Base-by-base conservation (phyloP, 1,284 basidiomycete genomes). In the Cryptococcus wingfieldii region DNA sequence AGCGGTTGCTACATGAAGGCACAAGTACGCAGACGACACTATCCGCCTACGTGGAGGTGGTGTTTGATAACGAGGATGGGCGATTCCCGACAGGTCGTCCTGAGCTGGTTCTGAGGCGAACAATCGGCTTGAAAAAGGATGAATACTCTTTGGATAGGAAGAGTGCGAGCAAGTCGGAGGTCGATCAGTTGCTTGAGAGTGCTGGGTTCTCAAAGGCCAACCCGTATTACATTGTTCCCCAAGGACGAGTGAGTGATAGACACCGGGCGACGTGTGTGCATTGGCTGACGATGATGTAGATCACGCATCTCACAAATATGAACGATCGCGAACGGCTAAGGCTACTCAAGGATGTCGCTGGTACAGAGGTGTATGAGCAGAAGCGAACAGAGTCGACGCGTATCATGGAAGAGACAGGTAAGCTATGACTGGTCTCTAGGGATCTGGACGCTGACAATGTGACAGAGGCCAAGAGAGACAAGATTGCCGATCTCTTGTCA, bases 201-300 rank as follows among this genome's bases (percentile, higher is more conserved):
- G 96, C 96, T 0, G 95, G 96, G 2, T 99, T 99, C 79, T 93
- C 89, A 74, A 88, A 91, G 71, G 89, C 89, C 38, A 98, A 98
- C 69, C 96, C 96, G 0, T 99, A 98, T 78, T 99, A 98, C 71
- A 99, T 99, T 62, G 95, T 98, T 0, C 95, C 95, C 0, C 95
- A 98, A 80, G 95, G 95, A 57, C 81, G 95, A 54, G 92, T 94
- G 67, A 75, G 86, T 82, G 16, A 31, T 23, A 38, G 18, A 54
- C 18, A 38, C 55, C 12, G 53, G 14, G 28, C 16, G 27, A 31
- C 9, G n/a, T 12, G n/a, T 19, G 34, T 5, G 51, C 28, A 34
- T 25, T 12, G 38, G n/a, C 46, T 47, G 46, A 47, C 25, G 27
- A 47, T 12, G 31, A 18, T 10, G 25, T 34, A 95, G 88, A 98